A percentile compares a stretch with the other conserved stretches of the same genome.
These are phyloP conservation scores for Aspergillus steynii DNA, from an alignment of 495 filamentous ascomycete species.

Conservation along the genomic window DNA sequence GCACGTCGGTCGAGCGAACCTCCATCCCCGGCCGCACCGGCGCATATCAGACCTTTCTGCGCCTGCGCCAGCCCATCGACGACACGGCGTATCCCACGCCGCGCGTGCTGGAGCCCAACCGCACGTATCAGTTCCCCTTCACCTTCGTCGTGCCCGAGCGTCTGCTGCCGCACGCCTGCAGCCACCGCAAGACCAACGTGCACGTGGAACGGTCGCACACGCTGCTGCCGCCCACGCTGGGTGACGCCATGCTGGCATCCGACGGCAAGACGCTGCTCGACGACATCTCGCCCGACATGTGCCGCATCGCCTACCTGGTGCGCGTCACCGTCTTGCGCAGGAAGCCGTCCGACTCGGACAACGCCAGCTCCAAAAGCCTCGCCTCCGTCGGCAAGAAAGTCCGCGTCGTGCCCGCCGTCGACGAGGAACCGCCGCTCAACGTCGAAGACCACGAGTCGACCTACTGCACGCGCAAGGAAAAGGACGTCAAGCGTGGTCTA, in stretches of 20 bases:
- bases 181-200: constrained; percentile 53
- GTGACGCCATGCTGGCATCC: constrained; percentile 60
- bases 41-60: constrained; percentile 68
- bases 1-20: constrained; percentile 54
- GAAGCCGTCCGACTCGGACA: constrained; percentile 6
- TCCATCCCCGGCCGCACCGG: constrained; percentile 50
- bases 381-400: constrained; percentile 60
- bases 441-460: constrained; percentile 57
- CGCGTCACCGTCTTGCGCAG: constrained; percentile 53
- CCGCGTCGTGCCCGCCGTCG: constrained; percentile 70
- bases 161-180: constrained; percentile 63
- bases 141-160: constrained; percentile 81
- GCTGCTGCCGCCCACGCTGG: constrained; percentile 77
- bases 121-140: constrained; percentile 75
- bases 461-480: constrained; percentile 72
- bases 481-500: constrained; percentile 74
- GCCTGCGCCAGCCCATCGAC: constrained; percentile 76
- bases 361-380: constrained; percentile 43
- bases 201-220: constrained; percentile 72
- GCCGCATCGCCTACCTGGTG: constrained; percentile 70
- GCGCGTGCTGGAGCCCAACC: constrained; percentile 64
- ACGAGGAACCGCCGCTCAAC: constrained; percentile 77
- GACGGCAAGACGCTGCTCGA: constrained; percentile 58
- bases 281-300: constrained; percentile 84
- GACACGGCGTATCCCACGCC: constrained; percentile 68